phyloP scores from a whole-genome alignment of 2,329 filamentous ascomycete genomes.

The Cladosporium sphaerospermum region DNA sequence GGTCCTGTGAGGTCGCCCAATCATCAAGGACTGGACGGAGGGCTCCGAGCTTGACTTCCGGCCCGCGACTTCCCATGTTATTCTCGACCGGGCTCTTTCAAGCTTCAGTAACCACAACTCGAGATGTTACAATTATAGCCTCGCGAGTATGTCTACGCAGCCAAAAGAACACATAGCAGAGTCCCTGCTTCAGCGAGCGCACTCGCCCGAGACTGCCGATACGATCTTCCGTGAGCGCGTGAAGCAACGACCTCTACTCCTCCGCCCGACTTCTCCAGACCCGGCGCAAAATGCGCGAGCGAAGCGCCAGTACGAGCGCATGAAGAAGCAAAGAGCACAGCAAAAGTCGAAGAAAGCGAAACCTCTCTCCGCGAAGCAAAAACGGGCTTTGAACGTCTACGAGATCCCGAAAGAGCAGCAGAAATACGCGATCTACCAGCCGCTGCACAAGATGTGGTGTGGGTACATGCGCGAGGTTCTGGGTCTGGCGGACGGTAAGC shows the following conservation, averaged over 20 bases:
- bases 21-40: background rate
- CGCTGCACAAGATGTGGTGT: conserved; percentile 72
- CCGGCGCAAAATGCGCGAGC: conserved; percentile 49
- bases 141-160: conserved; percentile 21
- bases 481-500: conserved; percentile 40
- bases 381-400: conserved; percentile 66
- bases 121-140: background rate
- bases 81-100: background rate
- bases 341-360: conserved; percentile 46
- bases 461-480: conserved; percentile 80
- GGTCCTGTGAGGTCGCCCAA: background rate
- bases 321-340: conserved; percentile 26
- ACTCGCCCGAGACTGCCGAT: conserved; percentile 64
- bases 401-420: conserved; percentile 63
- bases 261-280: conserved; percentile 68
- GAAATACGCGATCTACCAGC: conserved; percentile 70
- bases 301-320: conserved; percentile 31
- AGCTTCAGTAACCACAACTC: background rate
- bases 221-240: conserved; percentile 78
- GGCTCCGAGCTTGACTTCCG: conserved; percentile 1
- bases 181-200: conserved; percentile 67
- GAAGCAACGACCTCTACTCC: conserved; percentile 71
- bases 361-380: conserved; percentile 74
- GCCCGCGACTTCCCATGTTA: conserved; percentile 3
- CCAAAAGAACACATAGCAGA: conserved; percentile 34